Evolutionary conservation across 2,329 filamentous ascomycete species (phyloP).

Genomic region (Biscogniauxia sp.): DNA sequence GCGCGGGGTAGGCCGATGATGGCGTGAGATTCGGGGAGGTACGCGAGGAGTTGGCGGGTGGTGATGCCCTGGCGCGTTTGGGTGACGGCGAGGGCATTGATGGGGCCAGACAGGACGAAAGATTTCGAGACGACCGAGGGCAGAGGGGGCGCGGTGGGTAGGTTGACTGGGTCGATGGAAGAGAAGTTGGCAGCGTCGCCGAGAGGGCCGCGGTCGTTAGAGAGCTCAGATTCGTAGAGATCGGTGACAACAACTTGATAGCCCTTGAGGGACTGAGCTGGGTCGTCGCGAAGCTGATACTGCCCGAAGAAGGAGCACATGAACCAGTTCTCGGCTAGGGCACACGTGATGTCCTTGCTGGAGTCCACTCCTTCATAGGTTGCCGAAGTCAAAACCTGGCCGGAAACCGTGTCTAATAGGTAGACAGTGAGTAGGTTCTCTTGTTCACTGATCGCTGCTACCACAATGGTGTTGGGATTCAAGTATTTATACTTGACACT

Average conservation of each 20-base stretch:
- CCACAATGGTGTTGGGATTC: conserved; percentile 78
- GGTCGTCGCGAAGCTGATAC: conserved; percentile 55
- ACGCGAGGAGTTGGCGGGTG: conserved; percentile 75
- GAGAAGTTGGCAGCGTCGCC: conserved; percentile 72
- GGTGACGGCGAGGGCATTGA: conserved; percentile 77
- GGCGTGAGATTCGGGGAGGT: conserved; percentile 68
- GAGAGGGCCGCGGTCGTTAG: conserved; percentile 82
- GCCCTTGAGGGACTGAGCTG: conserved; percentile 65
- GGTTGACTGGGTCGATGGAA: conserved; percentile 64
- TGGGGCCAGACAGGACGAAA: conserved; percentile 76
- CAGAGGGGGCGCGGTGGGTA: conserved; percentile 53
- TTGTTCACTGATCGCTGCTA: conserved; percentile 65
- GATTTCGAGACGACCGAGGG: conserved; percentile 78
- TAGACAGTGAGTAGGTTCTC: conserved; percentile 66
- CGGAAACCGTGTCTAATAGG: conserved; percentile 82
- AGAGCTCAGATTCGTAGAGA: conserved; percentile 79
- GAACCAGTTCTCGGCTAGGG: conserved; percentile 93
- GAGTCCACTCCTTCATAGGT: conserved; percentile 73
- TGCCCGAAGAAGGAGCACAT: conserved; percentile 74
- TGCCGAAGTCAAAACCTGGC: conserved; percentile 70
- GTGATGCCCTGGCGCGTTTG: conserved; percentile 92
- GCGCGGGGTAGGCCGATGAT: conserved; percentile 77
- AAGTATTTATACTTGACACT: conserved; percentile 97
- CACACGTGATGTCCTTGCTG: conserved; percentile 69
- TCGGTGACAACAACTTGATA: conserved; percentile 85